Base-by-base conservation (phyloP, 352 stramenopile genomes). In the Globisporangium paroecandrum region DNA sequence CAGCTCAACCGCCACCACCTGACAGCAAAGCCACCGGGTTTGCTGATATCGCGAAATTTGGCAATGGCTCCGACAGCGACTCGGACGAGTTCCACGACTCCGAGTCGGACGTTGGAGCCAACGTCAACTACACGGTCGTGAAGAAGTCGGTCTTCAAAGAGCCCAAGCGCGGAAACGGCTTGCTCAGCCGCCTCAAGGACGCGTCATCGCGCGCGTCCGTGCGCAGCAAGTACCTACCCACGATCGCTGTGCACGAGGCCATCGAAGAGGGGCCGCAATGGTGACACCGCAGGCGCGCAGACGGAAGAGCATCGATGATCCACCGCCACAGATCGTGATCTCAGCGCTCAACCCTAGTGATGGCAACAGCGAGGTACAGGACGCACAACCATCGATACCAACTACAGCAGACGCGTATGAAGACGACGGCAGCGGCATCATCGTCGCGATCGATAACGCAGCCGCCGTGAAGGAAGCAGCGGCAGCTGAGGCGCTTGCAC, bases 131-230 rank as follows among this genome's bases (percentile, higher is more conserved):
- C 41, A 65, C 74, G 18, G 51, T 91, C 29, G 82, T 91, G 20
- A 84, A 79, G 57, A 91, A 91, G 60, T 90, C 83, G 58, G 82
- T 89, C 22, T 90, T 83, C 76, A 89, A 87, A 49, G 71, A 83
- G 22, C 27, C 60, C 25, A 71, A 67, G 38, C 47, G 36, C 15
- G 20, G 29, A 9, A 75, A 76, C 1, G 63, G 68, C 0, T 73
- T 81, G n/a, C 56, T 83, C 4, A 64, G 61, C 15, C 73, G 76
- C 20, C 60, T 83, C 53, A 72, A 74, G 29, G 74, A 77, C 53
- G 75, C 58, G 9, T 67, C 71, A 6, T 69, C 62, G 2, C 57
- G 56, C 54, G 60, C 69, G 18, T 71, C 65, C 10, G 60, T 63
- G 32, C 66, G 62, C 58, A 69, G 29, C 68, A 83, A 80, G 49